Evolutionary conservation across 2,329 filamentous ascomycete genomes (phyloP).

Genomic region (Hymenoscyphus scutula): DNA sequence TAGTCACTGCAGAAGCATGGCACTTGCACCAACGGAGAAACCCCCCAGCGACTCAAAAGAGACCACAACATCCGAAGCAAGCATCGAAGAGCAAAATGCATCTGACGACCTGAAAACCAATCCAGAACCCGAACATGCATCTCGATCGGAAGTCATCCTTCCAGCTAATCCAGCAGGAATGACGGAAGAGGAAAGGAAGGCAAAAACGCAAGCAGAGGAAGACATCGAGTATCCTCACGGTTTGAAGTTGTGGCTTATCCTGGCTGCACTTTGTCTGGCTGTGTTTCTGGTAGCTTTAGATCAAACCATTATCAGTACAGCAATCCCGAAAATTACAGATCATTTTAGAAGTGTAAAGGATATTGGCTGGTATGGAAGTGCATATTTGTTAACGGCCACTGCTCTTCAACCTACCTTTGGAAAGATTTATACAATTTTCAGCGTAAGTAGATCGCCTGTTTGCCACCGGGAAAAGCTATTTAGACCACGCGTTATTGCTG

Average conservation of each 20-base stretch:
- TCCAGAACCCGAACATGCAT: not conserved
- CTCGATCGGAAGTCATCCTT: not conserved
- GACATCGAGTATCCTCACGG: conserved; percentile 29
- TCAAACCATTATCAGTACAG: conserved; percentile 32
- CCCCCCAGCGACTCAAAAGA: conserved; percentile 3
- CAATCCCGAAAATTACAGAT: conserved; percentile 12
- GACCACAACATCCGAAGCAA: not conserved
- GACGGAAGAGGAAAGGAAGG: conserved; percentile 15
- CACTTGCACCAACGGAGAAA: not conserved
- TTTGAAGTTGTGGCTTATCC: conserved; percentile 26
- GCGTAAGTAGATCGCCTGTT: conserved; percentile 19
- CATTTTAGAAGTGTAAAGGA: conserved; percentile 26
- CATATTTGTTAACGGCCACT: conserved; percentile 38
- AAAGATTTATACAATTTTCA: conserved; percentile 34
- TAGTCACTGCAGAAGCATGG: not conserved
- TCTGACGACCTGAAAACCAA: not conserved
- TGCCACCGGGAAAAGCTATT: no score
- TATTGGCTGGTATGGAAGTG: conserved; percentile 36
- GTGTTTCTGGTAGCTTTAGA: conserved; percentile 34
- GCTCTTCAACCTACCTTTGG: conserved; percentile 34
- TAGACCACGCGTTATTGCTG: not conserved
- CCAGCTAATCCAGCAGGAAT: not conserved
- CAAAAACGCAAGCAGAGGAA: conserved; percentile 13
- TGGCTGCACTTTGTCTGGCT: conserved; percentile 26
- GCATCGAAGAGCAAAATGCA: conserved; percentile 2